Evolutionary conservation across 495 filamentous ascomycete species (phyloP).

Genomic region (Friedmanniomyces endolithicus): DNA sequence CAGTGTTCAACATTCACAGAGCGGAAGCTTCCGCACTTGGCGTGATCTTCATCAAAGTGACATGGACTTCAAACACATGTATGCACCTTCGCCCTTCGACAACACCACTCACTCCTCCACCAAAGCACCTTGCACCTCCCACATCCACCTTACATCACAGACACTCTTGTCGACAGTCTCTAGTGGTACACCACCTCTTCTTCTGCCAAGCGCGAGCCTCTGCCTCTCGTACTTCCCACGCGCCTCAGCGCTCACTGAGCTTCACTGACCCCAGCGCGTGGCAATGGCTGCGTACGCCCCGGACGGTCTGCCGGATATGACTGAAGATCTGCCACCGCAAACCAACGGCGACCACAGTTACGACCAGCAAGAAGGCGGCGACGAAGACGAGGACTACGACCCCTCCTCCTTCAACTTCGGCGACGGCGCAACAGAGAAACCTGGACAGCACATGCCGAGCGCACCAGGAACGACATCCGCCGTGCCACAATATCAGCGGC

Average conservation of each 20-base stretch:
- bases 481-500: too few species aligned
- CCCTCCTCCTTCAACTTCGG: slow-evolving; percentile 22
- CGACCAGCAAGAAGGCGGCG: slow-evolving; percentile 4
- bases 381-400: slow-evolving; percentile 32
- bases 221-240: background rate
- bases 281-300: slow-evolving; percentile 16
- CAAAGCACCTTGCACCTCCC: too few species aligned
- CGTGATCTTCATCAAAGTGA: background rate
- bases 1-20: background rate
- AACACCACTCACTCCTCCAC: too few species aligned
- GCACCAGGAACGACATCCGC: too few species aligned
- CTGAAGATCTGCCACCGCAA: background rate
- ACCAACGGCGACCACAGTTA: slow-evolving; percentile 2
- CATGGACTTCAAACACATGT: too few species aligned
- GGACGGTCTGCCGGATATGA: slow-evolving; percentile 6
- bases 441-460: background rate
- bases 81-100: too few species aligned
- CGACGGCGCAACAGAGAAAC: background rate
- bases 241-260: background rate
- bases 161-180: too few species aligned
- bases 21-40: background rate
- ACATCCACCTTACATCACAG: too few species aligned
- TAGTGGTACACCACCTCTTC: background rate
- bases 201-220: background rate
- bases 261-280: background rate